phyloP scores from a whole-genome alignment of 2,329 filamentous ascomycete genomes.

The Botrytis aclada region DNA sequence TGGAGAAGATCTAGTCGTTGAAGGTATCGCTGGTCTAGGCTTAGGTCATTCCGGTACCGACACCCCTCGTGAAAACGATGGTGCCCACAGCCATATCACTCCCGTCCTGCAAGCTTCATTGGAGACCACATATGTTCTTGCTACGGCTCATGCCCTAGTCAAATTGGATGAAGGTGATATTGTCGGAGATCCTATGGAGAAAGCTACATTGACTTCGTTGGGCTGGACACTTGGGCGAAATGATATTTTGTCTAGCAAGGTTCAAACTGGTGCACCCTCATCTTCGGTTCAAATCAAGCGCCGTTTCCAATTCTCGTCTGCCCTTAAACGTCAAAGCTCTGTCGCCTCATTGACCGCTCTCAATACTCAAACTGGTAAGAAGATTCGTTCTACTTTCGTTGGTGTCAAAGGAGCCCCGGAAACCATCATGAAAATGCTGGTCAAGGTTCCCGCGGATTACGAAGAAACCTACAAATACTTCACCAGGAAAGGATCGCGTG shows the following conservation, averaged over 20 bases:
- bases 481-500: conserved; percentile 90
- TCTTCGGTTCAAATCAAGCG: conserved; percentile 92
- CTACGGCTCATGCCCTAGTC: conserved; percentile 91
- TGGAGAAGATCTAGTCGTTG: conserved; percentile 93
- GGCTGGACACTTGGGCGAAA: conserved; percentile 92
- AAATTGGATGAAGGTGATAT: conserved; percentile 96
- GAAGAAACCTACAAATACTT: conserved; percentile 99
- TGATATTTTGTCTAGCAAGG: conserved; percentile 74
- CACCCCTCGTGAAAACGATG: conserved; percentile 67
- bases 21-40: conserved; percentile 87
- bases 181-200: conserved; percentile 98
- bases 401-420: conserved; percentile 96
- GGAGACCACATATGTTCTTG: conserved; percentile 88
- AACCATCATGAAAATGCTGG: conserved; percentile 91
- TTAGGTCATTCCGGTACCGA: conserved; percentile 65
- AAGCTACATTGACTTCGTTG: conserved; percentile 83
- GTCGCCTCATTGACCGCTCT: conserved; percentile 76
- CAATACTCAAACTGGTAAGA: conserved; percentile 70
- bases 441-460: conserved; percentile 78
- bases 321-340: conserved; percentile 92
- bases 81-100: conserved; percentile 76
- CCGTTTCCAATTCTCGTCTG: conserved; percentile 96
- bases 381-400: conserved; percentile 81
- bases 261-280: conserved; percentile 48
- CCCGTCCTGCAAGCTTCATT: conserved; percentile 67